Base-by-base conservation (phyloP, 2,329 filamentous ascomycete species). In the Podosphaera aphanis region DNA sequence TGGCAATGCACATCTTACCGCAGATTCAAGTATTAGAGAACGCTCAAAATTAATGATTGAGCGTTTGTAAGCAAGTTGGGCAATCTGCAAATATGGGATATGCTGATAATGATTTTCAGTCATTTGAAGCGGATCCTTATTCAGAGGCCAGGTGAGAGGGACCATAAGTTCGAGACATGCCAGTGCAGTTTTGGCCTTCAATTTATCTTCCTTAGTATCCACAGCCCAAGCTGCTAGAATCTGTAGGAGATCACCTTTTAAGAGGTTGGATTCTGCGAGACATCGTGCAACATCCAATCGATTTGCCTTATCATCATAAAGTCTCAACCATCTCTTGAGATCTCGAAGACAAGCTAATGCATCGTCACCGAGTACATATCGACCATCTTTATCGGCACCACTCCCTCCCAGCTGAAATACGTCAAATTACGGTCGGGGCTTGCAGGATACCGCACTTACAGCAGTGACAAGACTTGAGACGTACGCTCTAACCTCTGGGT, bases 221-320 rank as follows among this genome's bases (percentile, higher is more conserved):
- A 83, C 79, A 45, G 79, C 73, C 83, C 83, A 93, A 49, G 75
- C 66, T 8, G 83, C 78, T 19, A 98, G 68, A 51, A 98, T 95
- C 46, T 88, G 84, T 47, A 95, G 67, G 47, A 98, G 64, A 61
- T 98, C 90, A 44, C 83, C 83, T 57, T 79, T 79, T 47, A 95
- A 74, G n/a, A 98, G 63, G 57, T 94, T 94, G 39, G 85, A 81
- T 61, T 95, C 85, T 57, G 84, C 79, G 53, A 95, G 69, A 60
- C 85, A 94, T 63, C 90, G 73, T 49, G 88, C 86, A 49, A 98
- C 90, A 59, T 98, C 90, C 69, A 93, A 80, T 53, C 88, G 79
- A 59, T 93, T 92, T 52, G 79, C 76, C 60, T 92, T 92, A 59
- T 93, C 83, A 61, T 94, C 86, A 67, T 90, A 90, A 51, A 93